Evolutionary conservation across 208 protist species (phyloP), one percentile per base, ranked within the genome.

Genomic region (Leishmania aethiopica): DNA sequence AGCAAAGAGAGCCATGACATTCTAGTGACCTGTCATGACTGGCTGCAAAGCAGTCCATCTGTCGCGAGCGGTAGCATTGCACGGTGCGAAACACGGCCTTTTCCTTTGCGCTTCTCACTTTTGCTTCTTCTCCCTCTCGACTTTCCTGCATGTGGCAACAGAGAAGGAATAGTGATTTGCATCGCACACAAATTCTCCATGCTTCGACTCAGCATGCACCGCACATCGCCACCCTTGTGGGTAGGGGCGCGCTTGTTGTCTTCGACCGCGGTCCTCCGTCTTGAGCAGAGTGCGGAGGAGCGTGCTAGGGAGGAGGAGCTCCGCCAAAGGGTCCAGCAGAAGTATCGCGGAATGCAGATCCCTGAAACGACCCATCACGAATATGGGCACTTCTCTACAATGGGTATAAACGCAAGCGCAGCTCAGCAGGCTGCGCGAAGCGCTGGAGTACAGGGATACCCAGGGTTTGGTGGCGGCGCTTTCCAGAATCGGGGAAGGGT

Each of bases 341-440:
- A 83, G 77, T 94, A 92, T 75, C 75, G 82, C n/a, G 88, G 90
- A 8, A 86, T 93, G 80, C 88, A 84, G 42, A 75, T 94, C 19
- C 89, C 85, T 35, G 84, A 85, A 57, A 83, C 92, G 35, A 73
- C 49, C 10, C 79, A 89, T 75, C 84, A 86, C 75, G 76, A 84
- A n/a, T 96, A 96, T 81, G 92, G 88, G 1, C 86, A 92, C 74
- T 96, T 96, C 77, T 84, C 90, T 10, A 86, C 86, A 66, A 77
- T 78, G 73, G 89, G 83, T 37, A 77, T 84, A 67, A 86, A 80
- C 69, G 79, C 67, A 13, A 83, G 77, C 47, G 85, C 88, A 19
- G 72, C 69, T 11, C 73, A 79, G 17, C 87, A 90, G 57, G 87
- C 84, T 47, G 78, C 76, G 53, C 62, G 77, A 2, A 77, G 80